These are phyloP conservation scores for Cercospora sp. DNA, from an alignment of 2,329 filamentous ascomycete genomes.

Conservation along the genomic window DNA sequence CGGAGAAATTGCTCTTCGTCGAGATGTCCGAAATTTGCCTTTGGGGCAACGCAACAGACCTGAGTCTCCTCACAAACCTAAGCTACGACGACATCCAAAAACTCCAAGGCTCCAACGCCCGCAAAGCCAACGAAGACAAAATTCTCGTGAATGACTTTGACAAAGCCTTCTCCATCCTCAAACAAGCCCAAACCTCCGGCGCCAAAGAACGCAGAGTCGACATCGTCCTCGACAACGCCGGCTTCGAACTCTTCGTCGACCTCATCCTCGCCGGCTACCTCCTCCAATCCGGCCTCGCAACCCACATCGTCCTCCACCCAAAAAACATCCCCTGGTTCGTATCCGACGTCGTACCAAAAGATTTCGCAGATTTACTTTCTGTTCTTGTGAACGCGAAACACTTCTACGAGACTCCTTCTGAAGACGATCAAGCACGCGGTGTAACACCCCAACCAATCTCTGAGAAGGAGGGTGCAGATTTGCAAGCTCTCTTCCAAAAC, in stretches of 20 bases:
- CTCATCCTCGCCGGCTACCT: slow-evolving; percentile 89
- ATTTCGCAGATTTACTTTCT: slow-evolving; percentile 80
- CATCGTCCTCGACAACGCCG: slow-evolving; percentile 94
- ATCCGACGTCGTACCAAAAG: slow-evolving; percentile 83
- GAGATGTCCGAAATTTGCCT: slow-evolving; percentile 97
- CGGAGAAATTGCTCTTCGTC: slow-evolving; percentile 75
- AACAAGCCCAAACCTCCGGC: slow-evolving; percentile 63
- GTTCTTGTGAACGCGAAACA: slow-evolving; percentile 73
- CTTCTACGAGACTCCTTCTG: slow-evolving; percentile 75
- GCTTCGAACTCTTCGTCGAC: slow-evolving; percentile 96
- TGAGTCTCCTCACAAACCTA: slow-evolving; percentile 84
- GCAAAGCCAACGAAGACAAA: slow-evolving; percentile 85
- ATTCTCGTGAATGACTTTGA: slow-evolving; percentile 85
- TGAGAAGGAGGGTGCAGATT: slow-evolving; percentile 64
- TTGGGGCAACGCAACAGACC: slow-evolving; percentile 95
- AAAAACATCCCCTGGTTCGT: slow-evolving; percentile 99
- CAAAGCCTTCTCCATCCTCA: slow-evolving; percentile 68
- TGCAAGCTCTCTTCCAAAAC: slow-evolving; percentile 76
- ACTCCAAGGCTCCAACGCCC: slow-evolving; percentile 82
- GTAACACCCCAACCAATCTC: slow-evolving; percentile 63
- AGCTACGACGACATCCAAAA: slow-evolving; percentile 97
- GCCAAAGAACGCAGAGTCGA: slow-evolving; percentile 74
- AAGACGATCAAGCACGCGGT: slow-evolving; percentile 59
- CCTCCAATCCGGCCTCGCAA: slow-evolving; percentile 79
- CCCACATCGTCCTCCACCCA: slow-evolving; percentile 82